Evolutionary conservation across 2,329 filamentous ascomycete genomes (phyloP).

Genomic region (Scleromitrula shiraiana): DNA sequence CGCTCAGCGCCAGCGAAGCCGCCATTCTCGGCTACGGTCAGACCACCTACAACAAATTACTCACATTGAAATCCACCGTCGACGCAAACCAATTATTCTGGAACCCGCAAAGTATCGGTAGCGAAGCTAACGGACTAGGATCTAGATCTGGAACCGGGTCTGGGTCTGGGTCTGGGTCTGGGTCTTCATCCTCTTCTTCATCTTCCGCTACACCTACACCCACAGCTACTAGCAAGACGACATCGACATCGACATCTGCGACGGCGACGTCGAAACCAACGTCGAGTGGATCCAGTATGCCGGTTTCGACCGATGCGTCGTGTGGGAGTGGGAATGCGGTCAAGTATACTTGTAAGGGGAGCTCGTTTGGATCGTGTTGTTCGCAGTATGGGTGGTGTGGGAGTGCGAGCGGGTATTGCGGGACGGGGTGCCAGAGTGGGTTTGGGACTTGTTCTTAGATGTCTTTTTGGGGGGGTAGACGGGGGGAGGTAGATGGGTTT

Average conservation of each 20-base stretch:
- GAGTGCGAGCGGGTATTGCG: background rate
- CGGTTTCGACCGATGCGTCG: background rate
- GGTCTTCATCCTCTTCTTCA: background rate
- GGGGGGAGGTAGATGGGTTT: background rate
- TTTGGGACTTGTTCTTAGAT: constrained; percentile 3
- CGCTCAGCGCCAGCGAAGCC: background rate
- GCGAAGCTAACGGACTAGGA: too few species aligned
- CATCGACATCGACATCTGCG: background rate
- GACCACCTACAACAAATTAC: constrained; percentile 9
- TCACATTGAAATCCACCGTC: constrained; percentile 2
- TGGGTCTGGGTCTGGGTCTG: background rate
- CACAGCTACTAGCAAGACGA: background rate
- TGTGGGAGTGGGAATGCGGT: background rate
- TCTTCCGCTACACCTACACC: background rate
- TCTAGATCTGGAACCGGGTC: background rate
- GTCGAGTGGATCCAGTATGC: too few species aligned
- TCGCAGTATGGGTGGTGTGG: constrained; percentile 2
- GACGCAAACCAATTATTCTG: constrained; percentile 12
- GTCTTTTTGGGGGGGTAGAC: too few species aligned
- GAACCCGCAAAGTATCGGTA: constrained; percentile 12
- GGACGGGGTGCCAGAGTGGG: constrained; percentile 1
- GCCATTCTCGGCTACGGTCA: constrained; percentile 2
- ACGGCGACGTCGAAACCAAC: background rate
- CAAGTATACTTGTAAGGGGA: background rate
- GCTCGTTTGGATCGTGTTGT: constrained; percentile 2